Evolutionary conservation across 1,139 yeast species (phyloP).

Genomic region (Barnettozyma hawaiiensis): DNA sequence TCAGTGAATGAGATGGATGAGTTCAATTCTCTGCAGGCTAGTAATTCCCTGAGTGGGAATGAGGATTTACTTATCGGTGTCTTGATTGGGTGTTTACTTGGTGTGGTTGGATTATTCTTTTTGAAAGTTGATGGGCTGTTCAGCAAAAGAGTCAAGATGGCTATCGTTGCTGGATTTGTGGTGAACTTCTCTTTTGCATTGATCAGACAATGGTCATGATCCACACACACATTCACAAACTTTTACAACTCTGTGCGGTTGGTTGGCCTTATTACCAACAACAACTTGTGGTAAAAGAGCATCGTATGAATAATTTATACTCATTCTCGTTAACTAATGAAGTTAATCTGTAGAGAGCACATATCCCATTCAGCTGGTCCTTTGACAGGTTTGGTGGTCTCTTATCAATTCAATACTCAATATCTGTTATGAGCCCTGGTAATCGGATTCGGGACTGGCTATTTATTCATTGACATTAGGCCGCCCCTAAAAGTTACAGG

Average conservation of each 20-base stretch:
- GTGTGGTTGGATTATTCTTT: slow-evolving; percentile 54
- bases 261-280: no score
- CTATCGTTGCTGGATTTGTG: slow-evolving; percentile 56
- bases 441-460: no score
- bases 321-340: no score
- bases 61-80: slow-evolving; percentile 61
- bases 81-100: slow-evolving; percentile 56
- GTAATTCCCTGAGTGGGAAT: slow-evolving; percentile 37
- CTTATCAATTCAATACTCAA: no score
- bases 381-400: no score
- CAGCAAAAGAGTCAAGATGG: slow-evolving; percentile 54
- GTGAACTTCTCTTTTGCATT: slow-evolving; percentile 55
- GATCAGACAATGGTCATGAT: slow-evolving; percentile 42
- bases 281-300: no score
- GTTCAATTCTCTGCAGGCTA: slow-evolving; percentile 28
- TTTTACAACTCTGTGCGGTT: no score
- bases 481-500: not conserved
- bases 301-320: no score
- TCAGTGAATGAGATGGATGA: slow-evolving; percentile 50
- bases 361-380: no score
- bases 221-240: not conserved
- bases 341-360: no score
- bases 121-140: slow-evolving; percentile 52
- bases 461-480: no score
- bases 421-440: not conserved